Evolutionary conservation across 805 yeast genomes (phyloP).

Genomic region (Saccharomycopsis sp.): DNA sequence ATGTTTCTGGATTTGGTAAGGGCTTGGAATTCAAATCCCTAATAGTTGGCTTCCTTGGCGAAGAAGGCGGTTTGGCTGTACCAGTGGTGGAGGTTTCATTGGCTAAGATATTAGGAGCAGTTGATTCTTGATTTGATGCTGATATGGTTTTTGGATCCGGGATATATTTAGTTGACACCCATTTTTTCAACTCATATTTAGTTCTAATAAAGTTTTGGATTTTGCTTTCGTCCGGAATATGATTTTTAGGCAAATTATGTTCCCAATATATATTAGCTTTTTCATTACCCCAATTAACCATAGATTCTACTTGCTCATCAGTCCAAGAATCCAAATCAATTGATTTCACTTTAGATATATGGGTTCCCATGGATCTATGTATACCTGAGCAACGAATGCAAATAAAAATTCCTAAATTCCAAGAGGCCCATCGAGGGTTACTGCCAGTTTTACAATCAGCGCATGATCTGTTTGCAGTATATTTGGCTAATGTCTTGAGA

Average conservation of each 20-base stretch:
- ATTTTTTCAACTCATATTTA: conserved; percentile 84
- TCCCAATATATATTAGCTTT: conserved; percentile 84
- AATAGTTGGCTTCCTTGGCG: conserved; percentile 5
- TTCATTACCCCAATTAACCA: conserved; percentile 83
- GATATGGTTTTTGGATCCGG: conserved; percentile 46
- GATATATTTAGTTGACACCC: conserved; percentile 54
- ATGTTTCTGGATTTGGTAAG: conserved; percentile 1
- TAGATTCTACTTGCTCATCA: conserved; percentile 76
- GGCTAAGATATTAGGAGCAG: conserved; percentile 20
- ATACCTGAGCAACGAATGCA: conserved; percentile 96
- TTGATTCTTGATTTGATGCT: conserved; percentile 6
- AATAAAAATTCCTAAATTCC: conserved; percentile 89
- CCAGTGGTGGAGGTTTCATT: not conserved
- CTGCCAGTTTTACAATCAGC: conserved; percentile 87
- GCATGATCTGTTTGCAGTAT: conserved; percentile 69
- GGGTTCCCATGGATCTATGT: conserved; percentile 93
- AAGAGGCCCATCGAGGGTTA: conserved; percentile 97
- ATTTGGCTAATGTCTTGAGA: conserved; percentile 66
- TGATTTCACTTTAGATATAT: conserved; percentile 85
- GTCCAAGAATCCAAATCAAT: conserved; percentile 97
- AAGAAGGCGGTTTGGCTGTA: conserved; percentile 1
- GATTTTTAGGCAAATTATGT: conserved; percentile 56
- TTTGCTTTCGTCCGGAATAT: conserved; percentile 77
- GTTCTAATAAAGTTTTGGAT: conserved; percentile 86
- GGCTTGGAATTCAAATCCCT: not conserved